Base-by-base conservation (phyloP, 1,284 basidiomycete species). In the Sporisorium reilianum region DNA sequence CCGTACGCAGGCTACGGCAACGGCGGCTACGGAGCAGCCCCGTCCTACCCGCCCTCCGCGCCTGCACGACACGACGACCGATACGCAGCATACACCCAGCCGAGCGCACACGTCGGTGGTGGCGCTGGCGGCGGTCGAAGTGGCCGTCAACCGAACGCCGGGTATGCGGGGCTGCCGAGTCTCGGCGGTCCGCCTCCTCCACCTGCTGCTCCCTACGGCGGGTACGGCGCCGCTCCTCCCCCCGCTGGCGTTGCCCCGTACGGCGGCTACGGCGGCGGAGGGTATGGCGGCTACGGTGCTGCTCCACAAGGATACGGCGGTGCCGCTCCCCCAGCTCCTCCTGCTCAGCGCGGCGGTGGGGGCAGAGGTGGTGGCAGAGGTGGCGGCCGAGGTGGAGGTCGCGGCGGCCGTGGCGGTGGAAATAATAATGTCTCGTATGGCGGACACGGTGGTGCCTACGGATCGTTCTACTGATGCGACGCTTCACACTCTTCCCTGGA, bases 381-480 rank as follows among this genome's bases (percentile, higher is more conserved):
- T 6, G 53, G 58, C 8, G 53, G 58, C 6, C 41, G 53, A 16
- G 54, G n/a, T n/a, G n/a, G n/a, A n/a, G n/a, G n/a, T n/a, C n/a
- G 63, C 36, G 59, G 57, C 4, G 11, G 44, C 12, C 42, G 64
- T 12, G 58, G 63, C 9, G 45, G 45, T 12, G 32, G 32, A 3
- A 25, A 53, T 32, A 59, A 58, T 46, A 12, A 25, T n/a, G 51
- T 49, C n/a, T 55, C 51, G 3, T 62, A 69, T 12, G 65, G 32
- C 26, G 71, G 71, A 6, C 44, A 42, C 23, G 70, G 71, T 8
- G 71, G 71, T 2, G 59, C 71, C 11, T 74, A 74, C 32, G 73
- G 68, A 0, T 61, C 60, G 1, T 75, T 75, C 57, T 72, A 67
- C 57, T 71, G 22, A 55, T 2, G 0, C 16, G 4, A 38, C 5